Evolutionary conservation across 306 rosid genomes (phyloP).

Genomic region (Astragalus glycyphyllos): DNA sequence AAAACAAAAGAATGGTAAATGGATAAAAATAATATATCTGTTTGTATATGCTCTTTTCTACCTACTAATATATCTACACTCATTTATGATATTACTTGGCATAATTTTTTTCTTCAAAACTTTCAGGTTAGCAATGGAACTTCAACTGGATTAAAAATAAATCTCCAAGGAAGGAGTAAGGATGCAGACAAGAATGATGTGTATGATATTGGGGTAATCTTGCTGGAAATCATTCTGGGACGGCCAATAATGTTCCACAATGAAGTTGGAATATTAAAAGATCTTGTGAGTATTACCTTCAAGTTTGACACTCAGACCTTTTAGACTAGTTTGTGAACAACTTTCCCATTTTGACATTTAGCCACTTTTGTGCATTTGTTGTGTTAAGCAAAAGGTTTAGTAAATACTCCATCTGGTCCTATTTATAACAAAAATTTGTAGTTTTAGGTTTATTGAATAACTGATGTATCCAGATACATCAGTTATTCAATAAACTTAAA

Average conservation of each 20-base stretch:
- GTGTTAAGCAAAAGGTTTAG: too few species aligned
- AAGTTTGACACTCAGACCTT: conserved; percentile 1
- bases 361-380: neutral
- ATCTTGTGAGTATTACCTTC: conserved; percentile 74
- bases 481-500: too few species aligned
- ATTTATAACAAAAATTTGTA: too few species aligned
- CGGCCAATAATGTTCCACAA: conserved; percentile 80
- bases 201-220: conserved; percentile 83
- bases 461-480: too few species aligned
- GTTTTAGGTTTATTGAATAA: too few species aligned
- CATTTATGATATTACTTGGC: conserved; percentile 13
- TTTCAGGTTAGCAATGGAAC: conserved; percentile 62
- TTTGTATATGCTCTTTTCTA: neutral
- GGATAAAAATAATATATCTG: conserved; percentile 4
- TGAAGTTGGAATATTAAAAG: conserved; percentile 82
- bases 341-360: neutral
- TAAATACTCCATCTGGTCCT: too few species aligned
- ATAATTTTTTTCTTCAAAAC: conserved; percentile 31
- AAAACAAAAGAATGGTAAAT: conserved; percentile 65
- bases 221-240: conserved; percentile 86
- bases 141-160: conserved; percentile 61
- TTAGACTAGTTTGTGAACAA: neutral
- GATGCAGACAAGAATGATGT: conserved; percentile 81
- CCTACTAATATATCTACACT: conserved; percentile 16
- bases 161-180: conserved; percentile 60